Base-by-base conservation (phyloP, 164 flowering plant genomes). In the Euptelea pleiosperma region DNA sequence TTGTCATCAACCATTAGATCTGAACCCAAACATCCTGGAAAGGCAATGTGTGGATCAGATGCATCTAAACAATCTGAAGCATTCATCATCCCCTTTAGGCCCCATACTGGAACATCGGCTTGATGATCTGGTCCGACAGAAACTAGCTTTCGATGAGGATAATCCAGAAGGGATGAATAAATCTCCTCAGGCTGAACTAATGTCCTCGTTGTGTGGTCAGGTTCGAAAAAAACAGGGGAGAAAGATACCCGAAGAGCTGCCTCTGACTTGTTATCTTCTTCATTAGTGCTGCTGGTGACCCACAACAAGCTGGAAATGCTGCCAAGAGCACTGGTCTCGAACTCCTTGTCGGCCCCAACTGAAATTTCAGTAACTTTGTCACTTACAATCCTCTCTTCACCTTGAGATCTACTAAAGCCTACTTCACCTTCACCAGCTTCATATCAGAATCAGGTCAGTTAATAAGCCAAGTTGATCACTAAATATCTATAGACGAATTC, bases 21-120 rank as follows among this genome's bases (percentile, higher is more conserved):
- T 35, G 48, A 34, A 18, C 19, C 41, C 2, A 41, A 46, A 34
- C 56, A 39, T 22, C 59, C 29, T 18, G 37, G 37, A 31, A 35
- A 26, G 6, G 35, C 15, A 34, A 1, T n/a, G n/a, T n/a, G n/a
- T n/a, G n/a, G n/a, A n/a, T n/a, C n/a, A n/a, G n/a, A n/a, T n/a
- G n/a, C n/a, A n/a, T n/a, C n/a, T n/a, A n/a, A n/a, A n/a, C n/a
- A n/a, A n/a, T n/a, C n/a, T n/a, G n/a, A n/a, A n/a, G n/a, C n/a
- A n/a, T 60, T 41, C 39, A 12, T 58, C 40, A 28, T 19, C 39
- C 25, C 33, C 46, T 44, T 41, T 9, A 16, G 34, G 3, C 56
- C 58, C 73, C 74, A 82, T 37, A 1, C 62, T 49, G 85, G 88
- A 52, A 83, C 51, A 64, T 77, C 65, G n/a, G 67, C 83, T 60